Evolutionary conservation across 2,329 filamentous ascomycete species (phyloP).

Genomic region (Huntiella omanensis): DNA sequence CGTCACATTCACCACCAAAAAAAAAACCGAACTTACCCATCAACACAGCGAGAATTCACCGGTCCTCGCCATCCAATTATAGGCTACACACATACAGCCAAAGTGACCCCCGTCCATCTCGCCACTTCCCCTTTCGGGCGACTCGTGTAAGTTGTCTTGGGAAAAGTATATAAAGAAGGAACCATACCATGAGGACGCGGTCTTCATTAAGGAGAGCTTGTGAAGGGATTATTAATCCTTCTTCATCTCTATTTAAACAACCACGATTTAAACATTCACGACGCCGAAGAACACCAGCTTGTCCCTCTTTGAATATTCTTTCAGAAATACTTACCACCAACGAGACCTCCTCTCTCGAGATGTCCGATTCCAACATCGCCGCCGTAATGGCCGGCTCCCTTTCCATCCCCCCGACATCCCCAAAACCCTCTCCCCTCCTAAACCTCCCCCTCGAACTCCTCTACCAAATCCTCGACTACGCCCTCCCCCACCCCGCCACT

Average conservation of each 20-base stretch:
- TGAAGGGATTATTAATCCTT: too few relatives aligned
- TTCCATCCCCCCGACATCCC: neutral
- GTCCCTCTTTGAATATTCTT: neutral
- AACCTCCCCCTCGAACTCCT: constrained; percentile 8
- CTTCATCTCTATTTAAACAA: neutral
- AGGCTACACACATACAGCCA: too few relatives aligned
- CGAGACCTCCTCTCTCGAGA: neutral
- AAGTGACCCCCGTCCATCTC: too few relatives aligned
- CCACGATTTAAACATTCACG: neutral
- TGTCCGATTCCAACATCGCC: neutral
- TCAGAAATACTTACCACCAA: neutral
- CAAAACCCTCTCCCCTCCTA: neutral
- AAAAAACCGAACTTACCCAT: too few relatives aligned
- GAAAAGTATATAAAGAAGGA: too few relatives aligned
- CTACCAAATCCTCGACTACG: constrained; percentile 6
- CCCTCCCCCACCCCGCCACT: neutral
- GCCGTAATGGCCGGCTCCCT: neutral
- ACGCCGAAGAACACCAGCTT: neutral
- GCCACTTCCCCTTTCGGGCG: too few relatives aligned
- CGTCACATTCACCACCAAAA: too few relatives aligned
- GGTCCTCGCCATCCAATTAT: too few relatives aligned
- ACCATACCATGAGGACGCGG: too few relatives aligned
- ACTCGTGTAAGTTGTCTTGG: too few relatives aligned
- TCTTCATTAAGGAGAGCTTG: too few relatives aligned
- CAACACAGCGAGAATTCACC: too few relatives aligned